Percentiles rank a stretch among this genome's conserved stretches.
Evolutionary conservation across 202 grass and related monocot genomes (phyloP).

Genomic region (Bolboschoenoplectus hybrid): DNA sequence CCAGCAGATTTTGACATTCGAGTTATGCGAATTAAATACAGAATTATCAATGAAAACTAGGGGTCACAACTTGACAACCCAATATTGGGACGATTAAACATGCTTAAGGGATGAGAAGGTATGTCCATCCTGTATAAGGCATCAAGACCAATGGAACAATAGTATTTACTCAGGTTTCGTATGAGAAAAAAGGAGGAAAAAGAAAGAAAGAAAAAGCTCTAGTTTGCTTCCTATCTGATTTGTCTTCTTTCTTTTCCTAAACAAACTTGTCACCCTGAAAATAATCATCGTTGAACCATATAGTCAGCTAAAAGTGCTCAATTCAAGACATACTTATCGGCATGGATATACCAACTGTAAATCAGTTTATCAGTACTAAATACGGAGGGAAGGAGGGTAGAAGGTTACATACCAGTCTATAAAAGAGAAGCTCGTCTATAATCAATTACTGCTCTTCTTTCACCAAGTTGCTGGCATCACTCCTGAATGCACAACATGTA

Average conservation of each 20-base stretch:
- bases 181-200: background rate
- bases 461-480: slow-evolving; percentile 7
- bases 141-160: background rate
- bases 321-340: background rate
- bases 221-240: background rate
- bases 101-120: background rate
- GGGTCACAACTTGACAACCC: background rate
- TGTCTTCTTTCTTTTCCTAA: slow-evolving; percentile 23
- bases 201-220: background rate
- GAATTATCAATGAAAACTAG: background rate
- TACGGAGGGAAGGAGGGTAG: background rate
- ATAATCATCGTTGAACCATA: background rate
- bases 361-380: background rate
- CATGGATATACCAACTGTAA: background rate
- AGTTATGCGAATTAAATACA: slow-evolving; percentile 7
- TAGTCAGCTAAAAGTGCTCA: slow-evolving; percentile 11
- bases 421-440: slow-evolving; percentile 6
- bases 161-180: slow-evolving; percentile 1
- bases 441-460: slow-evolving; percentile 29
- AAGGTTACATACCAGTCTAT: background rate
- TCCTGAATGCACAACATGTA: slow-evolving; percentile 21
- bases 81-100: background rate
- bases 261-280: slow-evolving; percentile 26
- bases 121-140: background rate
- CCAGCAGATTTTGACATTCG: background rate